Base-by-base conservation (phyloP, 306 rosid species). In the Chamaecrista fasciculata region DNA sequence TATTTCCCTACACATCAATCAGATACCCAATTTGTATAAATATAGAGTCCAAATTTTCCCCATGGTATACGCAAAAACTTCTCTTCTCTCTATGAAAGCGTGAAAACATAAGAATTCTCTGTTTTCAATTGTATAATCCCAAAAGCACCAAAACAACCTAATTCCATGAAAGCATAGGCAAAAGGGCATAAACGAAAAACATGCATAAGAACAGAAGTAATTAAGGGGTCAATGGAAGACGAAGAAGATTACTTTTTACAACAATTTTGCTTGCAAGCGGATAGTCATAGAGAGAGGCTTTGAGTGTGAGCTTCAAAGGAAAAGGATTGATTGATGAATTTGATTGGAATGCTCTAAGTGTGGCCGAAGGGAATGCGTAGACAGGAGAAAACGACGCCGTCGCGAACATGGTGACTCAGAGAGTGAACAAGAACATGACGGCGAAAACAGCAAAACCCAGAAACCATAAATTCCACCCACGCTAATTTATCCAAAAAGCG, bases 201-300 rank as follows among this genome's bases (percentile, higher is more conserved):
- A n/a, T 44, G 4, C 6, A 44, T 4, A 9, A 59, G 44, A 59
- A 33, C 20, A 33, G 63, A 58, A 9, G n/a, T 58, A 58, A 9
- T 8, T 58, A 31, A 18, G 44, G 8, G 37, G 43, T 29, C 3
- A 34, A 19, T 16, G 11, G 5, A 33, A 18, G 44, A 58, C 4
- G 8, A 19, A 58, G 3, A 0, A 26, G 24, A 59, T 58, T 59
- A 59, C 65, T 59, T 34, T 59, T 59, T 0, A 59, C 65, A 26
- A 59, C 46, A 59, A 59, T 34, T 59, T 59, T 34, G 46, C 65
- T 59, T 33, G 65, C 65, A 21, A 59, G 65, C 1, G 65, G 65
- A 19, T 59, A 18, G 28, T 59, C 46, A 0, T 59, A 26, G 12
- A 34, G 44, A 33, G 65, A 31, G 15, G 65, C 65, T 59, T 9